phyloP scores from a whole-genome alignment of 139 green algal genomes.

The Zygnema cylindricum region DNA sequence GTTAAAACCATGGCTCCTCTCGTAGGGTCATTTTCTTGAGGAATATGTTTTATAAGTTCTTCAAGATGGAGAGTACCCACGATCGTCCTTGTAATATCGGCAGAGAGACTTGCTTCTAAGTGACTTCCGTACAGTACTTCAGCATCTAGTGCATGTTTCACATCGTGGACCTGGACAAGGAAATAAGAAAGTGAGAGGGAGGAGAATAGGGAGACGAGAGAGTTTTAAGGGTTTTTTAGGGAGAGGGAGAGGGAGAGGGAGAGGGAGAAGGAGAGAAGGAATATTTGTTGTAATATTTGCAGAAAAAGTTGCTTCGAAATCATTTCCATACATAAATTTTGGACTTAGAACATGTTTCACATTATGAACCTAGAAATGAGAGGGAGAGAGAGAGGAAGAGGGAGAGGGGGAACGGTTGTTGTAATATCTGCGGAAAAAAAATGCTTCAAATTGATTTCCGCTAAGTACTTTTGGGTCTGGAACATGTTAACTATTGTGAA shows the following conservation, averaged over 20 bases:
- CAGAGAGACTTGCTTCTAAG: constrained; percentile 32
- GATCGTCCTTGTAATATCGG: constrained; percentile 48
- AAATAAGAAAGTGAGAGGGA: neutral
- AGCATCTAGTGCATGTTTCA: constrained; percentile 67
- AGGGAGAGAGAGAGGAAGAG: too few relatives aligned
- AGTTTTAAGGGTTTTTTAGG: neutral
- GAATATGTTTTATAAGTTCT: constrained; percentile 68
- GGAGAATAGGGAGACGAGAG: neutral
- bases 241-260: neutral
- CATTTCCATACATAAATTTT: too few relatives aligned
- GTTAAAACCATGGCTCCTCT: constrained; percentile 66
- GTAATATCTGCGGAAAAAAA: too few relatives aligned
- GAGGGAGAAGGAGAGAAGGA: neutral
- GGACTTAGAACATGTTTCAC: too few relatives aligned
- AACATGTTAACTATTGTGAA: too few relatives aligned
- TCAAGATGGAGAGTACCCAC: constrained; percentile 66
- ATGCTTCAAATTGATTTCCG: too few relatives aligned
- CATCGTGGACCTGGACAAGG: constrained; percentile 74
- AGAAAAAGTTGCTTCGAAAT: too few relatives aligned
- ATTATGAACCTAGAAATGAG: too few relatives aligned
- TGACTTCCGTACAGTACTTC: constrained; percentile 71
- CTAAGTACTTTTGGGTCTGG: too few relatives aligned
- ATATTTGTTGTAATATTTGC: neutral
- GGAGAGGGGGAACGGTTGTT: too few relatives aligned
- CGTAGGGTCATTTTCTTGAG: constrained; percentile 28